A percentile compares a stretch with the other conserved stretches of the same genome.
Conservation (phyloP, 2,329 filamentous ascomycete genomes). For the Trichoderma breve region DNA sequence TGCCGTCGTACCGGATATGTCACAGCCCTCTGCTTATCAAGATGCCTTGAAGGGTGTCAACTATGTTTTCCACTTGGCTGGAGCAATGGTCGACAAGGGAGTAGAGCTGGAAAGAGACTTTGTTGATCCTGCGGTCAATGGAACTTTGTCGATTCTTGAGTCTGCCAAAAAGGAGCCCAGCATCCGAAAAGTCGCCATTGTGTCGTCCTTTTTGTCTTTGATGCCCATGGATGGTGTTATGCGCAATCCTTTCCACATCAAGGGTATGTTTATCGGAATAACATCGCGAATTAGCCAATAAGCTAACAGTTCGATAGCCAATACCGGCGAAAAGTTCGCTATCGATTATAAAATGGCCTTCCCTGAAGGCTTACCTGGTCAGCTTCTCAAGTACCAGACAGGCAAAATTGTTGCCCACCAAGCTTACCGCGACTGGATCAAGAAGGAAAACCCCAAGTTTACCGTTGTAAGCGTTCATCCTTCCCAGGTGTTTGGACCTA, state of each 20-base stretch:
- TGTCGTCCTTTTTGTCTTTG: conserved; percentile 22
- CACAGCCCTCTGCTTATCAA: conserved; percentile 37
- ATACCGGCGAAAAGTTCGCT: background rate
- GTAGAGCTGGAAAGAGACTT: conserved; percentile 21
- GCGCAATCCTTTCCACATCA: background rate
- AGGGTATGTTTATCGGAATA: background rate
- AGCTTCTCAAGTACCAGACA: conserved; percentile 20
- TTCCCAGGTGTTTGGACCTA: conserved; percentile 21
- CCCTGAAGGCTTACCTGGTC: conserved; percentile 2
- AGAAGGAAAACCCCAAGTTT: conserved; percentile 17
- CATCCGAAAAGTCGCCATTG: conserved; percentile 20
- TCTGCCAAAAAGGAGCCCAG: conserved; percentile 8
- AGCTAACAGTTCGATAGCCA: background rate
- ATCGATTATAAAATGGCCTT: conserved; percentile 8
- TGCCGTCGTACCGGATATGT: conserved; percentile 15
- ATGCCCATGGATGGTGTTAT: conserved; percentile 13
- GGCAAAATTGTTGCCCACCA: conserved; percentile 24
- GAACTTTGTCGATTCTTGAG: conserved; percentile 20
- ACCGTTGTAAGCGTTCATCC: conserved; percentile 19
- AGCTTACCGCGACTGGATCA: conserved; percentile 22
- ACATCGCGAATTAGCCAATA: background rate
- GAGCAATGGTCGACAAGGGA: conserved; percentile 22
- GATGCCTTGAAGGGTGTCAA: conserved; percentile 36
- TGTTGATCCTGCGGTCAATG: conserved; percentile 21
- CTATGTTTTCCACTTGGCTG: conserved; percentile 34